Base-by-base conservation (phyloP, 352 stramenopile genomes). In the Aphanomyces euteiches region DNA sequence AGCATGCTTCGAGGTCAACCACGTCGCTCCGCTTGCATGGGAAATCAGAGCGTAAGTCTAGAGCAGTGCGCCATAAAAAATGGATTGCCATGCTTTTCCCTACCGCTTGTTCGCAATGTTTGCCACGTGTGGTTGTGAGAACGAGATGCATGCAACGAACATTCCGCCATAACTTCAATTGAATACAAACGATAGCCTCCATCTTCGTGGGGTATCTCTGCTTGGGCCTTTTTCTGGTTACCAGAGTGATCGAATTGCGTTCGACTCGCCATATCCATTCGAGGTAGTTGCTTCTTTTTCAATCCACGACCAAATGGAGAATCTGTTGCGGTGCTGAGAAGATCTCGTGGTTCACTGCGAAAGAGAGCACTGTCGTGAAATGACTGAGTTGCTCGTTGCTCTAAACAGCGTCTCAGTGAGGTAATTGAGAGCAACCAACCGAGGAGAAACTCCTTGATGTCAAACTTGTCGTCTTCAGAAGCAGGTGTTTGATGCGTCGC, bases 81-180 rank as follows among this genome's bases (percentile, higher is more conserved):
- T 19, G n/a, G 38, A 37, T 61, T 28, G 17, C 2, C 28, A 28
- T 28, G 28, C 2, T 28, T 17, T 8, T 7, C 41, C n/a, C 12
- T 40, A 66, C 66, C 66, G 37, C 76, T 81, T 78, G 37, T 79
- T 78, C 68, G 84, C 0, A 91, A 69, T 19, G 90, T 90, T 34
- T 90, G 72, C 86, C 86, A 92, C 6, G 81, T 92, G 60, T 87
- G 88, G 75, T 82, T 83, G 59, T 83, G 81, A 59, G 82, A 87
- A 48, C 89, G 82, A 4, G 83, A 79, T 3, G 83, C 84, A 63
- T 91, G 84, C 41, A 85, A 87, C 57, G 82, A 92, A 38, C 77
- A 87, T 47, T 86, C 81, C 1, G 81, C 75, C 72, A 92, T 79
- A 43, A 83, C 87, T 67, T 92, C 84, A 28, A 92, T 75, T 28